Evolutionary conservation across 1,284 basidiomycete genomes (phyloP), one percentile per base, ranked within the genome.

Genomic region (Coniophora puteana): DNA sequence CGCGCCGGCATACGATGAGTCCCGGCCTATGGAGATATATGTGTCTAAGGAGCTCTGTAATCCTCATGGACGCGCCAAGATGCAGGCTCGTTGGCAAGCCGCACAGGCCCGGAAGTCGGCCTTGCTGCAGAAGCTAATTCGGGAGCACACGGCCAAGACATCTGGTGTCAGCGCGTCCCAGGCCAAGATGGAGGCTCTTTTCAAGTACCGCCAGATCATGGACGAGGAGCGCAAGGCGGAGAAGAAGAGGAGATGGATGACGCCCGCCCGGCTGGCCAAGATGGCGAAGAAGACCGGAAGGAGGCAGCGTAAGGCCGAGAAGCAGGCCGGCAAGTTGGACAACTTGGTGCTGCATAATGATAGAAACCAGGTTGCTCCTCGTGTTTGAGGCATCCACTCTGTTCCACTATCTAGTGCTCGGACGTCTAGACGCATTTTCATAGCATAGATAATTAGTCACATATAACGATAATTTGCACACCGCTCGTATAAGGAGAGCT

Each of bases 21-120:
- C 76, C 12, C 65, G 66, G 7, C 80, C 83, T 8, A 71, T 86
- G 45, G 87, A 90, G 56, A 55, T 74, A 13, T 76, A 79, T 54
- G 59, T 90, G 41, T 57, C 67, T 23, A 72, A 73, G 47, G 87
- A 90, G 53, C 74, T 90, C 29, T 72, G 83, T 18, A 89, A 89
- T 59, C 86, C 85, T 23, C 83, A 89, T 55, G 80, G 83, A 11
- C 80, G 85, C 17, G 82, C 83, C 8, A 89, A 86, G 69, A 88
- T 85, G 58, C 80, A 85, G 51, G 67, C 69, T 33, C 77, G 88
- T 47, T 89, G 83, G 81, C 75, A 85, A 55, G 67, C 68, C 5
- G 70, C 68, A 49, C 69, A 72, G 49, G 53, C 57, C 14, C 65
- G 69, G 49, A 73, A 70, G 54, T 67, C 70, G 32, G 59, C 62